A percentile compares a stretch with the other conserved stretches of the same genome.
phyloP scores from a whole-genome alignment of 192 early-diverging fungal species.

The Coemansia sp. region DNA sequence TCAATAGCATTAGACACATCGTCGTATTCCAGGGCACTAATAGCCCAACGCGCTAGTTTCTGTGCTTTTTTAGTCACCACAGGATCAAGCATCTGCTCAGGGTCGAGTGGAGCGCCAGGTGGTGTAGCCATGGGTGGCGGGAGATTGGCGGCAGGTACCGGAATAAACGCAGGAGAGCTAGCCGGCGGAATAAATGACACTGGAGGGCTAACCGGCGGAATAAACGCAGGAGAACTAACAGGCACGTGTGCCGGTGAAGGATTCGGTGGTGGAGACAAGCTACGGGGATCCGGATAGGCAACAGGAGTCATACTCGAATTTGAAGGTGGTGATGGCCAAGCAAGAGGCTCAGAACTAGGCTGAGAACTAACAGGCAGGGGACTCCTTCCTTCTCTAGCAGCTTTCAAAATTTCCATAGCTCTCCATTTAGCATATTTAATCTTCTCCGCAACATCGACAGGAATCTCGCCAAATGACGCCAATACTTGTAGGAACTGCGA shows the following conservation, averaged over 20 bases:
- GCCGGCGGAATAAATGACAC: slow-evolving; percentile 4
- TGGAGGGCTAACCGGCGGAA: neutral
- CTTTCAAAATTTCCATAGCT: slow-evolving; percentile 92
- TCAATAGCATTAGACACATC: slow-evolving; percentile 86
- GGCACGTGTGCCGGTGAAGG: slow-evolving; percentile 2
- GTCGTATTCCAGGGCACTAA: slow-evolving; percentile 94
- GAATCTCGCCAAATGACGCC: slow-evolving; percentile 79
- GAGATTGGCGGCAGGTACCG: slow-evolving; percentile 37
- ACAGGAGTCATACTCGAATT: neutral
- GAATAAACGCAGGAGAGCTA: slow-evolving; percentile 27
- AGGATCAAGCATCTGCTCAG: slow-evolving; percentile 52
- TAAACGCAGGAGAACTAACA: slow-evolving; percentile 1
- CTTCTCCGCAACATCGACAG: slow-evolving; percentile 73
- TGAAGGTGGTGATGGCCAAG: slow-evolving; percentile 33
- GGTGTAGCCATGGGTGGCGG: neutral
- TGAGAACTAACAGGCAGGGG: slow-evolving; percentile 16
- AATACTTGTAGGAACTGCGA: slow-evolving; percentile 89
- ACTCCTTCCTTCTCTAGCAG: slow-evolving; percentile 78
- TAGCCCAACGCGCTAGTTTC: slow-evolving; percentile 90
- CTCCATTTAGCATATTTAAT: slow-evolving; percentile 97
- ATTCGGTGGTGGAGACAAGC: neutral
- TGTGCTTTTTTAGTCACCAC: slow-evolving; percentile 68
- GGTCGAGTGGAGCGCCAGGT: neutral
- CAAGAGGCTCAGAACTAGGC: neutral
- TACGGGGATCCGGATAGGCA: neutral